phyloP scores from a whole-genome alignment of 306 rosid genomes.

The Comarum palustre region DNA sequence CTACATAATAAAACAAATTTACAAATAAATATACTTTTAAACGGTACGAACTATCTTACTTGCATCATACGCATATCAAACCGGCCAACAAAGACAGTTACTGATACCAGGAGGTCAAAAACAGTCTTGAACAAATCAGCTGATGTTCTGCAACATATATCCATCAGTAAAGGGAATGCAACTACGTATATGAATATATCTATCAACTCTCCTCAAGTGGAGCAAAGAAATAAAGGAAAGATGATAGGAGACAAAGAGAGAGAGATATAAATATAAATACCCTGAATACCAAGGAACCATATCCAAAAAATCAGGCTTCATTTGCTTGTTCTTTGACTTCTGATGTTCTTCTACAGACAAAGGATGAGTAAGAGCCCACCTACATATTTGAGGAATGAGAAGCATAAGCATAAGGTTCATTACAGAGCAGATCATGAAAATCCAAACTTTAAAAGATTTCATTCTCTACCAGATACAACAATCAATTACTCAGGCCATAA shows the following conservation, averaged over 20 bases:
- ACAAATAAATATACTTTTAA: background rate
- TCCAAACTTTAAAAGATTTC: background rate
- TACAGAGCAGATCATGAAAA: background rate
- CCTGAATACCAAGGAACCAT: conserved; percentile 99
- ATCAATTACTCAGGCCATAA: conserved; percentile 5
- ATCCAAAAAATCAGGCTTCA: conserved; percentile 90
- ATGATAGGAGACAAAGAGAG: conserved; percentile 11
- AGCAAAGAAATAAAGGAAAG: conserved; percentile 1
- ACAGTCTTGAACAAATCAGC: conserved; percentile 98
- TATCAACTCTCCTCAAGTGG: background rate
- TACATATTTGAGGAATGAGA: conserved; percentile 36
- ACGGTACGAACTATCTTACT: conserved; percentile 34
- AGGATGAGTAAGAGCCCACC: conserved; percentile 98
- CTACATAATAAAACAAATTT: background rate
- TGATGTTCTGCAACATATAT: conserved; percentile 75
- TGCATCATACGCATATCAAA: conserved; percentile 99
- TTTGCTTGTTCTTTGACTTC: conserved; percentile 76
- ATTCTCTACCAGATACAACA: conserved; percentile 5
- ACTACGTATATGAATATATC: conserved; percentile 13
- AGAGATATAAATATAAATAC: conserved; percentile 40
- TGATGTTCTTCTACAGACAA: conserved; percentile 74
- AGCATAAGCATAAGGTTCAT: background rate
- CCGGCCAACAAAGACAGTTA: conserved; percentile 96
- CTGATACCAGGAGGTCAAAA: conserved; percentile 92
- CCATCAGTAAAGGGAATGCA: conserved; percentile 26